Conservation (phyloP, 2,329 filamentous ascomycete species). For the Paraphaeosphaeria sporulosa region DNA sequence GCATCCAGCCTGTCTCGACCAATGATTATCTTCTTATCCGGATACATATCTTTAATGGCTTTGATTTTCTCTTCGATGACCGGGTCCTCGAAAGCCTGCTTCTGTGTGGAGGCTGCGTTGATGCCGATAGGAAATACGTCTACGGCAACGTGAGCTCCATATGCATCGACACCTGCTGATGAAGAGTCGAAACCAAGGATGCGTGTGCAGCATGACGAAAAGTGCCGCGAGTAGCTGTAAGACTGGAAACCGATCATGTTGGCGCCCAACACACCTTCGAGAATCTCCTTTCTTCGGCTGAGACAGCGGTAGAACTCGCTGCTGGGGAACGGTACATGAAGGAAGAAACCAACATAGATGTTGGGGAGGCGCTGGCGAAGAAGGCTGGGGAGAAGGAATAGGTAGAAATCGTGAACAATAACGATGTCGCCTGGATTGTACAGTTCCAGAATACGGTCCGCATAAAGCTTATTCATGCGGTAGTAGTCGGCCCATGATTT, state of each 20-base stretch:
- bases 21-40: slow-evolving; percentile 93
- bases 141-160: slow-evolving; percentile 86
- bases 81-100: slow-evolving; percentile 73
- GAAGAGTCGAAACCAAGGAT: slow-evolving; percentile 91
- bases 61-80: slow-evolving; percentile 75
- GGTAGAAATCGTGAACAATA: slow-evolving; percentile 92
- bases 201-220: slow-evolving; percentile 90
- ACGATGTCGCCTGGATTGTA: slow-evolving; percentile 95
- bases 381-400: slow-evolving; percentile 88
- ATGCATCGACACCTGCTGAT: slow-evolving; percentile 83
- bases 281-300: slow-evolving; percentile 84
- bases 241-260: slow-evolving; percentile 97
- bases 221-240: slow-evolving; percentile 93
- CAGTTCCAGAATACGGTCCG: slow-evolving; percentile 83
- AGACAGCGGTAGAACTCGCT: slow-evolving; percentile 94
- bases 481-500: slow-evolving; percentile 92
- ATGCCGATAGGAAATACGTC: slow-evolving; percentile 96
- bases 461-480: slow-evolving; percentile 90
- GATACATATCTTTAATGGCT: slow-evolving; percentile 77
- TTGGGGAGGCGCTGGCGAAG: slow-evolving; percentile 84
- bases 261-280: slow-evolving; percentile 87
- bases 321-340: slow-evolving; percentile 94
- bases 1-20: slow-evolving; percentile 93
- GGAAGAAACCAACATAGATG: slow-evolving; percentile 93
- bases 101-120: slow-evolving; percentile 81